Base-by-base conservation (phyloP, 208 protist genomes). In the Polymyxa betae region DNA sequence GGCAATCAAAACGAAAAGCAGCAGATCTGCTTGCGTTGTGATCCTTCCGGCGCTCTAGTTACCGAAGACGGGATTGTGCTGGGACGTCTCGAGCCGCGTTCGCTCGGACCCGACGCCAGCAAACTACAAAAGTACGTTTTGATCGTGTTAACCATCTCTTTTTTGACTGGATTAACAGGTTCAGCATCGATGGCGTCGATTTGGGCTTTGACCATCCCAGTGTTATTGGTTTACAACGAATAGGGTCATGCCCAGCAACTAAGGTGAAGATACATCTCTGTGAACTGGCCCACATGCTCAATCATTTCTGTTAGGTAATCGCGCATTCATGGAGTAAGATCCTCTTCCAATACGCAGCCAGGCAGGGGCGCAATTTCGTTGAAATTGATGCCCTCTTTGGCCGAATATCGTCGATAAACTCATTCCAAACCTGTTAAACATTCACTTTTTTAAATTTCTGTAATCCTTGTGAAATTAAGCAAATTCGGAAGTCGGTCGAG, bases 271-370 rank as follows among this genome's bases (percentile, higher is more conserved):
- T 66, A 29, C 29, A 32, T 16, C 54, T 66, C 16, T 32, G 54
- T 66, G 54, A 16, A 66, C 54, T 66, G 16, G 16, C 54, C 54
- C 29, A 66, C 29, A 16, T 16, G 29, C 29, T 16, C 54, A 66
- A 16, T 66, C 54, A 29, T 16, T 66, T 29, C 29, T 16, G 29
- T 29, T 66, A 66, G 54, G 29, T 16, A 29, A 16, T 66, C 20
- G 54, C 54, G 54, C 54, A 66, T 29, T 66, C 54, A 29, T 66
- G 54, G 54, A 66, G 54, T 29, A 66, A 66, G 54, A 66, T 66
- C 29, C 20, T 66, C 16, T 66, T 66, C 54, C 54, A 66, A 29
- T 66, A n/a, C n/a, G n/a, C n/a, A n/a, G n/a, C n/a, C n/a, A n/a
- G n/a, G n/a, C n/a, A n/a, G n/a, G n/a, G n/a, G n/a, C n/a, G n/a